Base-by-base conservation (phyloP, 495 filamentous ascomycete species). In the Tuber brumale region DNA sequence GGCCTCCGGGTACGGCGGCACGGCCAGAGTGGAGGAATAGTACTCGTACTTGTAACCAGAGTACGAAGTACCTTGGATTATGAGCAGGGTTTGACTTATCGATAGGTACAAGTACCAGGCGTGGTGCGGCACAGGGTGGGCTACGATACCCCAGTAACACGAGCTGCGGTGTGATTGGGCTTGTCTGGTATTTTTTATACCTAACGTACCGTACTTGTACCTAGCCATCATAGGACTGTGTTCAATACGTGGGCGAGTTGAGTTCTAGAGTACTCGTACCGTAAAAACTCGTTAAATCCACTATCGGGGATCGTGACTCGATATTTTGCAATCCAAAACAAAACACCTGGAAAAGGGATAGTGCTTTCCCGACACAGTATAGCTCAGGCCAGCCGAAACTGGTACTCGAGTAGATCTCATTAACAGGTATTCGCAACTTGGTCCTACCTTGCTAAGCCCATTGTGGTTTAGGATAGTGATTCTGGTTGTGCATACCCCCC, bases 211-310 rank as follows among this genome's bases (percentile, higher is more conserved):
- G 2, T 39, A 39, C 37, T 3, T 3, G 12, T 18, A 66, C 16
- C 57, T 18, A 3, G 6, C 16, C 57, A 66, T 66, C 14, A 31
- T 66, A 27, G 4, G 3, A 66, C n/a, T 3, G 14, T 18, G 16
- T 18, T 66, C 27, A 35, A 66, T 66, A 66, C 57, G 57, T 66
- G 27, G 57, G 57, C 57, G 27, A 66, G 57, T 66, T 66, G 57
- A 27, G 48, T 57, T 27, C 48, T 57, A 4, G 48, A 27, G 48
- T 27, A 37, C 37, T 37, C 37, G 37, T 37, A n/a, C n/a, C n/a
- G n/a, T n/a, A n/a, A n/a, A n/a, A n/a, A 37, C 37, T 37, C 37
- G 37, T 37, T 37, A 37, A 37, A 37, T 37, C 37, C 37, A 37
- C 37, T 37, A 37, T 37, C 37, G 37, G 37, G 37, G 37, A 37